Evolutionary conservation across 225 moss, liverwort and hornwort species (phyloP).

Genomic region (Antitrichia curtipendula): DNA sequence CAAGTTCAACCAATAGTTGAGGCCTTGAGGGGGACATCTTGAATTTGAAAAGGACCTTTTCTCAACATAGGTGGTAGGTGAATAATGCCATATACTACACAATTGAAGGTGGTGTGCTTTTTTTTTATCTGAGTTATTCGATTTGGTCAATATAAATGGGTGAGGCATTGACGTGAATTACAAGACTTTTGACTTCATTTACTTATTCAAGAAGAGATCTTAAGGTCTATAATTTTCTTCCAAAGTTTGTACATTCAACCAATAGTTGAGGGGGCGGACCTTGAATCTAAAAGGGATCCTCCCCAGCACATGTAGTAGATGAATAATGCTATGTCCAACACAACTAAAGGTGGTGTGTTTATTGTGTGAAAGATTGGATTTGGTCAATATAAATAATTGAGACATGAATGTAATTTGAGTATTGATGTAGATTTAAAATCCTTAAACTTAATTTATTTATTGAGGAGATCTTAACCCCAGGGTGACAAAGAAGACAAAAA

Average conservation of each 20-base stretch:
- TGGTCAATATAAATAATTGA: not conserved
- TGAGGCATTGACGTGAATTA: not conserved
- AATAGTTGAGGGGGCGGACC: not conserved
- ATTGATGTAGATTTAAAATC: not conserved
- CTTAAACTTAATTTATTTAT: not conserved
- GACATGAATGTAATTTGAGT: not conserved
- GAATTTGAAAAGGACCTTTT: not conserved
- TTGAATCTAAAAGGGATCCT: fast-evolving
- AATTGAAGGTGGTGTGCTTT: not conserved
- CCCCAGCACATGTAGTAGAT: fast-evolving
- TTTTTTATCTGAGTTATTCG: not conserved
- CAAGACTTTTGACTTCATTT: not conserved
- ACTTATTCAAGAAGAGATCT: not conserved
- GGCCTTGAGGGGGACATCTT: fast-evolving
- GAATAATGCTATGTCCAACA: not conserved
- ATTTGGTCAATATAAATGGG: not conserved
- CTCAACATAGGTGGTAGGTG: fast-evolving
- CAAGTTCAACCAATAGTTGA: not conserved
- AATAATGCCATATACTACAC: not conserved
- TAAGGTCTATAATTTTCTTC: not conserved
- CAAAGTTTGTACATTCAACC: fast-evolving
- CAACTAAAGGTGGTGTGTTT: fast-evolving
- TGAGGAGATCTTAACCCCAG: not conserved
- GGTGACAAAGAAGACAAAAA: no score
- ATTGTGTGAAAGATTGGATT: not conserved